A percentile compares a stretch with the other conserved stretches of the same genome.
phyloP scores from a whole-genome alignment of 345 rosid genomes.

The Salix exigua region DNA sequence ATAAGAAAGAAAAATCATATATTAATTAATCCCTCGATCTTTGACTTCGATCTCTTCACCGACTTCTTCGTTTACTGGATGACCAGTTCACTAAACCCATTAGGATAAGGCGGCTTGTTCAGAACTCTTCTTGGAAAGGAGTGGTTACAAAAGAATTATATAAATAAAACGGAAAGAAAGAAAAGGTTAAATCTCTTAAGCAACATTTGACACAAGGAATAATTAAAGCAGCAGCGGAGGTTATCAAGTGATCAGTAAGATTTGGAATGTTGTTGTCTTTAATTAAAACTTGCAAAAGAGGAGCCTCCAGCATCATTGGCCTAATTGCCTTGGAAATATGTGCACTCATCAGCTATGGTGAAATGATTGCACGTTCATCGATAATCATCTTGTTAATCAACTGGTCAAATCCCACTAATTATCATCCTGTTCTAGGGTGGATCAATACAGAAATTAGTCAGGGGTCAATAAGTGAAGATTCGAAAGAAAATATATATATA shows the following conservation, averaged over 20 bases:
- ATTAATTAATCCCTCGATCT: not conserved
- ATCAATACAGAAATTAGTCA: not conserved
- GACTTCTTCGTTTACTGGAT: not conserved
- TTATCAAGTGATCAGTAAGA: not conserved
- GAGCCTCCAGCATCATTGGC: not conserved
- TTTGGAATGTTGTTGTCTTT: not conserved
- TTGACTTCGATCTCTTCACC: not conserved
- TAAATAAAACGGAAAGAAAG: not conserved
- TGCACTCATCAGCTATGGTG: slow-evolving; percentile 27
- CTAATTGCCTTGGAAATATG: not conserved
- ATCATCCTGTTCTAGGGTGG: not conserved
- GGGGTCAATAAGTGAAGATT: not conserved
- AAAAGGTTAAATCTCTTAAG: not conserved
- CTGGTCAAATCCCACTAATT: too few species aligned
- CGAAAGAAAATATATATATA: too few species aligned
- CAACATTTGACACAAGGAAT: slow-evolving; percentile 11
- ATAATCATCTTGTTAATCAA: slow-evolving; percentile 8
- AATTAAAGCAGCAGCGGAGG: slow-evolving; percentile 4
- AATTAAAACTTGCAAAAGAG: not conserved
- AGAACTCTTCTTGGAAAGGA: not conserved
- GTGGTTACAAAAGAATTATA: not conserved
- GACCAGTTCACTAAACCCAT: too few species aligned
- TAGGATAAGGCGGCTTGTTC: not conserved
- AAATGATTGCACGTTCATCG: slow-evolving; percentile 28
- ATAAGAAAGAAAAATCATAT: too few species aligned